phyloP scores from a whole-genome alignment of 2,329 filamentous ascomycete genomes.

The Fonsecaea pedrosoi region DNA sequence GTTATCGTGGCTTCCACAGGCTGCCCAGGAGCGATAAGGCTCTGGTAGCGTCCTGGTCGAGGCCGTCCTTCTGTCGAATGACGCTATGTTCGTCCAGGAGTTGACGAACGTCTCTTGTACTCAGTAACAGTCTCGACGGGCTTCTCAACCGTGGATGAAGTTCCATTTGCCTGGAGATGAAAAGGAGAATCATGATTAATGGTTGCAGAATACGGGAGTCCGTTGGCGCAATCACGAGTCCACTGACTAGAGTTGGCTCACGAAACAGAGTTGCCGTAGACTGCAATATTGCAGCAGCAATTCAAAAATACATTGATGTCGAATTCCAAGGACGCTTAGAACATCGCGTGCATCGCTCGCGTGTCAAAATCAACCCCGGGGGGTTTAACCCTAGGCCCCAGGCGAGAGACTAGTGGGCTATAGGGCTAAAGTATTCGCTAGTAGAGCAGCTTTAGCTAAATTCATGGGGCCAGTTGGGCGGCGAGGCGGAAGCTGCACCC shows the following conservation, averaged over 20 bases:
- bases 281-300: background rate
- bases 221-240: background rate
- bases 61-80: background rate
- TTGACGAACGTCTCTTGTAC: background rate
- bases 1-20: background rate
- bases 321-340: slow-evolving; percentile 1
- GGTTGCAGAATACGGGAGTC: background rate
- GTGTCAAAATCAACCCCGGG: background rate
- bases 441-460: background rate
- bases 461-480: slow-evolving; percentile 13
- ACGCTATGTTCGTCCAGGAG: background rate
- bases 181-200: slow-evolving; percentile 3
- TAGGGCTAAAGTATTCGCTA: background rate
- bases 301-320: background rate
- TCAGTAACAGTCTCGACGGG: background rate
- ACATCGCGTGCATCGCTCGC: background rate
- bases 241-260: background rate
- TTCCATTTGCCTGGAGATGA: background rate
- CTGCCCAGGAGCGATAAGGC: too few relatives aligned
- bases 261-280: background rate
- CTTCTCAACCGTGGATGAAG: background rate
- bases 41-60: background rate
- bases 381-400: background rate
- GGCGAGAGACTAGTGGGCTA: background rate
- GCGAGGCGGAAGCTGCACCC: slow-evolving; percentile 3